Conservation (phyloP, 2,329 filamentous ascomycete genomes). For the Colletotrichum costaricense region DNA sequence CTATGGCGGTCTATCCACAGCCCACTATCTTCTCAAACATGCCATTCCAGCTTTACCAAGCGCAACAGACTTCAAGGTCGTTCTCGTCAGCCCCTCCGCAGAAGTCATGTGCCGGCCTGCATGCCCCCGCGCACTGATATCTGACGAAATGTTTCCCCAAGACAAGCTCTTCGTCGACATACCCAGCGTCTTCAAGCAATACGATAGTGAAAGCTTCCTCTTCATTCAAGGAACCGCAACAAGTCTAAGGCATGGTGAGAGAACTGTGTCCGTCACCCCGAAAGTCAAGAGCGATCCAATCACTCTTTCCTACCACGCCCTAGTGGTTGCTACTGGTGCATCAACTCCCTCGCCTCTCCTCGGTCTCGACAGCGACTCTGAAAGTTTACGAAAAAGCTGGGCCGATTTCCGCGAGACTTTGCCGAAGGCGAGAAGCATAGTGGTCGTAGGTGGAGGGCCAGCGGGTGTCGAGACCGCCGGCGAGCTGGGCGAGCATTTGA, state of each 20-base stretch:
- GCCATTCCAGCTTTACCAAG: constrained; percentile 53
- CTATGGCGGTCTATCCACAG: constrained; percentile 61
- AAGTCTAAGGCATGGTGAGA: constrained; percentile 46
- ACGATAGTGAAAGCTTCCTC: constrained; percentile 48
- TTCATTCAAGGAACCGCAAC: constrained; percentile 56
- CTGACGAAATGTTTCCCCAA: constrained; percentile 54
- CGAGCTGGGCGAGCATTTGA: constrained; percentile 62
- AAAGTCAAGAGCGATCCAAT: constrained; percentile 16
- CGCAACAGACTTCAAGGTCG: constrained; percentile 50
- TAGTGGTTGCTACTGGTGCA: constrained; percentile 61
- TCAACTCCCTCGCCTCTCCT: constrained; percentile 57
- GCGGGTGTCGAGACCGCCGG: constrained; percentile 64
- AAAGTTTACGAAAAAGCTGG: constrained; percentile 48
- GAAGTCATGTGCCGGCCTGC: constrained; percentile 56
- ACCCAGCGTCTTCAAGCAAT: constrained; percentile 50
- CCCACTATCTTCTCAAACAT: constrained; percentile 66
- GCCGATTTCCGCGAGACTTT: constrained; percentile 52
- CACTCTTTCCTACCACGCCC: constrained; percentile 51
- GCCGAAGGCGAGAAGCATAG: constrained; percentile 51
- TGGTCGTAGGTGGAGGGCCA: constrained; percentile 61
- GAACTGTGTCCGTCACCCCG: constrained; percentile 45
- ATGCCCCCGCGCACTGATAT: constrained; percentile 58
- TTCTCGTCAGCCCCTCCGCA: constrained; percentile 55
- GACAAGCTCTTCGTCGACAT: constrained; percentile 58
- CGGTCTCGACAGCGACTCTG: constrained; percentile 49